Evolutionary conservation across 352 stramenopile genomes (phyloP), one percentile per base, ranked within the genome.

Genomic region (Phytophthora nicotianae): DNA sequence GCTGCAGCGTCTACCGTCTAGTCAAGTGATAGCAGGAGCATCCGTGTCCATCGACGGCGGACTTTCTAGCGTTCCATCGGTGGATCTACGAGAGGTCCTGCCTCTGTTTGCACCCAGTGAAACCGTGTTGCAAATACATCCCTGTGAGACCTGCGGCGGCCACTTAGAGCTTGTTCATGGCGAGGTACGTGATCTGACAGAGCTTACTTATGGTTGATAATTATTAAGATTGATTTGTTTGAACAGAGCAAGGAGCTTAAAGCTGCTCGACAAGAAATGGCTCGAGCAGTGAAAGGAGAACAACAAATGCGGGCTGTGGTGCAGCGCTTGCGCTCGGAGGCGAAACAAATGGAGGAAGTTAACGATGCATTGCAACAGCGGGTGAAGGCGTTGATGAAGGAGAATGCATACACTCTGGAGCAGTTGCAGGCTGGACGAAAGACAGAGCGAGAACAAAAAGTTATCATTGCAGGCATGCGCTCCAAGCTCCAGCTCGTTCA

Each of bases 101-200:
- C 83, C 77, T 19, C 57, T 95, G 1, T 95, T 95, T 55, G 83
- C 86, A 14, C 86, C 83, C 0, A 70, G 79, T 13, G 83, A 95
- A 65, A 91, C 81, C 1, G 72, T 83, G 23, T 55, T 95, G n/a
- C 68, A 81, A 62, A 79, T 93, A 4, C 82, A 95, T 43, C 82
- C 83, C 6, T 95, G 86, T 40, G 82, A 90, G 41, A 72, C 51
- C 0, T 95, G 86, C 27, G 86, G 83, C 17, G 83, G 86, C 2
- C 74, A 89, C 26, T 55, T 95, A 35, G 86, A 95, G 50, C 79
- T 95, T 16, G 76, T 93, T 45, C 86, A 93, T 52, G 82, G 84
- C 37, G 86, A 94, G 66, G 79, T 89, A 58, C 16, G 65, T 58
- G 7, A n/a, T 14, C 47, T 43, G 45, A 19, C 19, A 20, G 19